Percentiles rank a stretch among this genome's conserved stretches.
These are phyloP conservation scores for Blastobotrys chiropterorum DNA, from an alignment of 805 yeast species.

Conservation along the genomic window DNA sequence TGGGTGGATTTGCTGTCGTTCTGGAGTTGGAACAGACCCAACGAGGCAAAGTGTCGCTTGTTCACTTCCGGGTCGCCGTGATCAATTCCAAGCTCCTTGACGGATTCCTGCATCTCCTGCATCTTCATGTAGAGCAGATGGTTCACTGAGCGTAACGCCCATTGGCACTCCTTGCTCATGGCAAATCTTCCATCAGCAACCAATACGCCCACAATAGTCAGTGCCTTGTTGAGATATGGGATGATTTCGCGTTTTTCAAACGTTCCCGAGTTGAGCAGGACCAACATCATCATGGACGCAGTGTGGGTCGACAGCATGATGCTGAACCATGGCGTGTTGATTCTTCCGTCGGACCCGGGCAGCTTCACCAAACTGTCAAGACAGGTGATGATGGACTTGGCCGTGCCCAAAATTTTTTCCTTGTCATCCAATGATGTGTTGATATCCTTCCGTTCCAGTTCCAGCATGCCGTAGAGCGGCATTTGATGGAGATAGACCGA, in stretches of 20 bases:
- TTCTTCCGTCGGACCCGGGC: slow-evolving; percentile 12
- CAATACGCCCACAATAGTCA: slow-evolving; percentile 15
- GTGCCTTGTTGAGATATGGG: slow-evolving; percentile 14
- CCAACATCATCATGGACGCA: slow-evolving; percentile 30
- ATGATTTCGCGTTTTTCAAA: slow-evolving; percentile 10
- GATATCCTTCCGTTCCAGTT: slow-evolving; percentile 9
- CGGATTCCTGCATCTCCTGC: slow-evolving; percentile 34
- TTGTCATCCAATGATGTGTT: slow-evolving; percentile 1
- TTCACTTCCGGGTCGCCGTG: slow-evolving; percentile 51
- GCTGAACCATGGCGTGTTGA: slow-evolving; percentile 46
- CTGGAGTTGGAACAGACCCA: slow-evolving; percentile 35
- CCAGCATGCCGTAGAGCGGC: slow-evolving; percentile 12
- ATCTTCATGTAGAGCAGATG: slow-evolving; percentile 44
- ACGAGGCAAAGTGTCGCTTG: slow-evolving; percentile 40
- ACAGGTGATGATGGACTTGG: slow-evolving; percentile 10
- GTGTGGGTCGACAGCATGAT: slow-evolving; percentile 40
- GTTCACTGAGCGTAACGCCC: slow-evolving; percentile 54
- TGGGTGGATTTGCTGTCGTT: slow-evolving; percentile 10
- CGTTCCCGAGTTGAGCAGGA: slow-evolving; percentile 40
- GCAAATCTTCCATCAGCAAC: slow-evolving; percentile 22
- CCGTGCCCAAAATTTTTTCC: slow-evolving; percentile 4
- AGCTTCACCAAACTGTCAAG: slow-evolving; percentile 1
- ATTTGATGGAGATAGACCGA: slow-evolving; percentile 8
- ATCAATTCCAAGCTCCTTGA: slow-evolving; percentile 43
- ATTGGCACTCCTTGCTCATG: slow-evolving; percentile 56